Conservation (phyloP, 2,329 filamentous ascomycete genomes). For the Pseudovirgaria hyperparasitica region DNA sequence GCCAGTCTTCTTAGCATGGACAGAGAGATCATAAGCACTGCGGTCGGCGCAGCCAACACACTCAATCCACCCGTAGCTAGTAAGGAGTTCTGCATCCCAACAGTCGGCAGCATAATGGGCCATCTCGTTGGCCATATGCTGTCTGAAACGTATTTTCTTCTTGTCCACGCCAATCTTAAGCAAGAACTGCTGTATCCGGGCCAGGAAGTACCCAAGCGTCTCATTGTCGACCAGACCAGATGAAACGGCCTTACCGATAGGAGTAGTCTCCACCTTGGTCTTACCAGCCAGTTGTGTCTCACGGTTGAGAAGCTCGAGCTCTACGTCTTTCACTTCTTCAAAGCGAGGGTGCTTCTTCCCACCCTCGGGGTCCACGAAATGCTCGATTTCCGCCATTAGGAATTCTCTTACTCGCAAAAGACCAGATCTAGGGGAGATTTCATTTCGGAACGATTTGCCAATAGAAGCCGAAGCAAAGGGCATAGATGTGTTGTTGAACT, state of each 20-base stretch:
- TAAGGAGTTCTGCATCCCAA: constrained; percentile 92
- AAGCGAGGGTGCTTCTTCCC: constrained; percentile 93
- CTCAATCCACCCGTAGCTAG: constrained; percentile 93
- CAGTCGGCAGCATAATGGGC: constrained; percentile 94
- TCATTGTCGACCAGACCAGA: constrained; percentile 85
- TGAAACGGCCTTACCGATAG: constrained; percentile 77
- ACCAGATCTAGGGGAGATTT: constrained; percentile 87
- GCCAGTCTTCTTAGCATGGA: constrained; percentile 88
- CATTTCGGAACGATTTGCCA: constrained; percentile 95
- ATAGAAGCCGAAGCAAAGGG: constrained; percentile 95
- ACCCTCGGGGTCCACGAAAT: constrained; percentile 88
- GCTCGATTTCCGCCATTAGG: constrained; percentile 97
- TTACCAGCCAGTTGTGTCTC: constrained; percentile 78
- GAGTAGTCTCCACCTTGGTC: constrained; percentile 58
- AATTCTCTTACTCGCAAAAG: constrained; percentile 92
- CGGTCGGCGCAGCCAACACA: constrained; percentile 95
- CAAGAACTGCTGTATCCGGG: constrained; percentile 84
- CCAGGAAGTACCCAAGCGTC: constrained; percentile 94
- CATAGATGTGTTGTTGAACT: constrained; percentile 92
- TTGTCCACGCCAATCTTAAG: constrained; percentile 76
- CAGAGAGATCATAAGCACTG: constrained; percentile 84
- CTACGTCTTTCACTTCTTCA: constrained; percentile 67
- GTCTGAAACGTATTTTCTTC: constrained; percentile 84
- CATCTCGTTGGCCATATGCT: constrained; percentile 89
- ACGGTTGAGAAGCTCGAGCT: constrained; percentile 74